Conservation (phyloP, 2,329 filamentous ascomycete species). For the Biscogniauxia sp. region DNA sequence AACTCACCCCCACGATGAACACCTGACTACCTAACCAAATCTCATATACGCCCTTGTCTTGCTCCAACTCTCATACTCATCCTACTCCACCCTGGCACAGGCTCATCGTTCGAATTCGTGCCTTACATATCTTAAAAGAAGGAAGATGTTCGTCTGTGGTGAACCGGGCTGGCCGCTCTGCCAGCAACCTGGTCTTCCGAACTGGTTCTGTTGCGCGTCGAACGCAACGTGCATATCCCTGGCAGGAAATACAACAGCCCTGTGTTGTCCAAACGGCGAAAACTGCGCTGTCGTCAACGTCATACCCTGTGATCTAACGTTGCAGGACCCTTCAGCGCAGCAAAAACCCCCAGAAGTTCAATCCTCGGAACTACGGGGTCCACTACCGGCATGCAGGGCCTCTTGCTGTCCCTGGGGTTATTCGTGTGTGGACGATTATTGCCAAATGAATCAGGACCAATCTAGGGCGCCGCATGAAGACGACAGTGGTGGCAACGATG, state of each 20-base stretch:
- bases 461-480: constrained; percentile 2
- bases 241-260: constrained; percentile 5
- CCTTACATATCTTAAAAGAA: background rate
- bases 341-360: background rate
- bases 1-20: too few species aligned
- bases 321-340: background rate
- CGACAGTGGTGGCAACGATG: background rate
- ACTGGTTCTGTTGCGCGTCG: background rate
- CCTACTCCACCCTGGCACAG: too few species aligned
- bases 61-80: background rate
- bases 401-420: constrained; percentile 15
- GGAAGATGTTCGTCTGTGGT: constrained; percentile 7
- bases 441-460: constrained; percentile 8
- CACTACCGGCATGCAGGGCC: constrained; percentile 1
- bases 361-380: background rate
- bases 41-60: too few species aligned
- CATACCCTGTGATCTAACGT: constrained; percentile 1
- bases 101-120: too few species aligned
- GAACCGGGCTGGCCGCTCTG: constrained; percentile 1
- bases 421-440: constrained; percentile 3
- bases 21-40: too few species aligned
- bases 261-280: constrained; percentile 4
- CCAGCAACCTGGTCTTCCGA: background rate
- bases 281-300: constrained; percentile 1
- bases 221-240: background rate